These are phyloP conservation scores for Pythium myriotylum DNA, from an alignment of 352 stramenopile species.

Conservation along the genomic window DNA sequence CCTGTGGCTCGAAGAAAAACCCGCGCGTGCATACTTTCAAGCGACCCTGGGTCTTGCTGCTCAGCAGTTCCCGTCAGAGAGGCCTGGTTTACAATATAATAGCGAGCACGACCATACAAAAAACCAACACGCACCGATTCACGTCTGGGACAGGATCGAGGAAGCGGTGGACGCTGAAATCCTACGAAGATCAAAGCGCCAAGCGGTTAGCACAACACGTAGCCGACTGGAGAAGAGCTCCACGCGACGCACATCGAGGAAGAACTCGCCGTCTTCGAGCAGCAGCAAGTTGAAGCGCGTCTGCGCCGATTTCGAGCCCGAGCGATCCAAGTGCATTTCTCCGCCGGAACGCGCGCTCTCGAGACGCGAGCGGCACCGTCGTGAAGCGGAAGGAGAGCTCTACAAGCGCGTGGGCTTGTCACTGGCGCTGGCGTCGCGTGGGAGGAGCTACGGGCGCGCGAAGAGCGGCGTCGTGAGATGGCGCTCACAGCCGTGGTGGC, in stretches of 20 bases:
- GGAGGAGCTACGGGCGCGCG: background rate
- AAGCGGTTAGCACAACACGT: background rate
- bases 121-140: conserved; percentile 48
- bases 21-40: conserved; percentile 89
- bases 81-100: too few relatives aligned
- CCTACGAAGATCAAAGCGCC: conserved; percentile 34
- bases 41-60: conserved; percentile 72
- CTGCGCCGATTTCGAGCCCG: conserved; percentile 41
- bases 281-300: conserved; percentile 93
- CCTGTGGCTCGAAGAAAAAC: conserved; percentile 93
- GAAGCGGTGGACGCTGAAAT: conserved; percentile 85
- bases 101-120: too few relatives aligned
- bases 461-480: background rate
- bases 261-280: conserved; percentile 94
- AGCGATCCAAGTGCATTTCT: conserved; percentile 25
- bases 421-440: background rate
- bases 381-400: background rate
- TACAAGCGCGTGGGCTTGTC: background rate
- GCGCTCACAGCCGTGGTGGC: background rate
- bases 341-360: background rate
- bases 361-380: conserved; percentile 3
- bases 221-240: too few relatives aligned
- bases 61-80: conserved; percentile 1
- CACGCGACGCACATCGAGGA: conserved; percentile 82
- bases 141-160: conserved; percentile 54